These are phyloP conservation scores for Copromyces sp. DNA, from an alignment of 495 filamentous ascomycete species.

Conservation along the genomic window DNA sequence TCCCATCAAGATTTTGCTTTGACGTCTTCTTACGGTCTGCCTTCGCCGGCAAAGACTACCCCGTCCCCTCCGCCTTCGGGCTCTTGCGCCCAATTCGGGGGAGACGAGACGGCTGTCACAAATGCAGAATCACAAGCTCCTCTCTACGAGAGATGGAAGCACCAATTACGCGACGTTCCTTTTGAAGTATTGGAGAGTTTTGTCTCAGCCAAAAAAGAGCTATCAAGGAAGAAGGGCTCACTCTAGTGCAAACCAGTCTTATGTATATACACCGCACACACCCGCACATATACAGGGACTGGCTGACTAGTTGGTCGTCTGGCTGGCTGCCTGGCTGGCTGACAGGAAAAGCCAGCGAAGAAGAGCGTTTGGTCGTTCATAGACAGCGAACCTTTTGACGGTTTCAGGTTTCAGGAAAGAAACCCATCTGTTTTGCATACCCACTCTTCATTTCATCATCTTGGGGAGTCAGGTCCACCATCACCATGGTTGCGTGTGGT, in stretches of 20 bases:
- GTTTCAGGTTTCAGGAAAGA: neutral
- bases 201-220: neutral
- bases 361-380: neutral
- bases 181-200: neutral
- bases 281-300: neutral
- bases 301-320: neutral
- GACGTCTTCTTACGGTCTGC: neutral
- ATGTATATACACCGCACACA: neutral
- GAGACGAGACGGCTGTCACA: neutral
- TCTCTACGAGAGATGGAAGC: neutral
- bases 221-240: neutral
- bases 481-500: neutral
- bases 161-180: neutral
- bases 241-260: neutral
- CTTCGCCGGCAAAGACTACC: neutral
- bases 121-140: too few relatives aligned
- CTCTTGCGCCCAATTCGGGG: neutral
- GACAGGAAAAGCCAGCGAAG: neutral
- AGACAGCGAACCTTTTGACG: neutral
- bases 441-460: neutral
- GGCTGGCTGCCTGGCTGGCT: neutral
- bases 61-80: neutral
- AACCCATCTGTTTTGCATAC: neutral
- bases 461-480: neutral
- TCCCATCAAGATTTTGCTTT: neutral